These are phyloP conservation scores for Backusella macrospora DNA, from an alignment of 192 early-diverging fungal species.

Conservation along the genomic window DNA sequence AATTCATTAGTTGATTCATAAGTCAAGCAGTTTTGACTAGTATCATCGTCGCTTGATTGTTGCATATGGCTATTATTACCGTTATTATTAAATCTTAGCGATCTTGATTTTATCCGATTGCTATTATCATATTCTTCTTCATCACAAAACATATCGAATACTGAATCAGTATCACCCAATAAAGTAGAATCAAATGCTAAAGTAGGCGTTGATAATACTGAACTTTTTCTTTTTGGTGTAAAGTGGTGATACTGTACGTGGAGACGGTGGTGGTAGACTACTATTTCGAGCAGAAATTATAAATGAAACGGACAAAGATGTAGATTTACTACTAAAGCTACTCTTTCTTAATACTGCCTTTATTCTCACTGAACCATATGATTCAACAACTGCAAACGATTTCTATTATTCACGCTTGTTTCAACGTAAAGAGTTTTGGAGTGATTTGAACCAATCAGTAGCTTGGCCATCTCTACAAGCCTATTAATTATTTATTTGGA, in stretches of 20 bases:
- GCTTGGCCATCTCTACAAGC: constrained; percentile 34
- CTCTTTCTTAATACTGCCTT: too few relatives aligned
- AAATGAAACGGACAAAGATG: not conserved
- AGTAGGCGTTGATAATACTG: too few relatives aligned
- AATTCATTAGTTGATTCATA: constrained; percentile 19
- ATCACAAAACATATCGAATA: too few relatives aligned
- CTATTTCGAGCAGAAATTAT: not conserved
- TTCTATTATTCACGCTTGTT: constrained; percentile 92
- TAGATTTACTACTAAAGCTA: not conserved
- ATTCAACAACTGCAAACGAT: constrained; percentile 61
- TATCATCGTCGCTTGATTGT: not conserved
- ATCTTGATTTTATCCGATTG: too few relatives aligned
- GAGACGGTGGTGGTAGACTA: too few relatives aligned
- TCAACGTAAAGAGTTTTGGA: constrained; percentile 88
- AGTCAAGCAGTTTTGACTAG: not conserved
- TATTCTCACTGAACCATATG: not conserved
- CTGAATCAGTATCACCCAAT: too few relatives aligned
- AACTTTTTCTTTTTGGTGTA: too few relatives aligned
- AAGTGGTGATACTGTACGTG: too few relatives aligned
- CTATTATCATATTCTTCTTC: too few relatives aligned
- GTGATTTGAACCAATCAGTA: constrained; percentile 89
- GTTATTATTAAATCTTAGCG: too few relatives aligned
- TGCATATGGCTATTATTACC: too few relatives aligned
- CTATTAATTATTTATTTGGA: not conserved
- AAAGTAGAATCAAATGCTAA: too few relatives aligned